These are phyloP conservation scores for Citropsis articulata DNA, from an alignment of 345 rosid genomes.

Conservation along the genomic window DNA sequence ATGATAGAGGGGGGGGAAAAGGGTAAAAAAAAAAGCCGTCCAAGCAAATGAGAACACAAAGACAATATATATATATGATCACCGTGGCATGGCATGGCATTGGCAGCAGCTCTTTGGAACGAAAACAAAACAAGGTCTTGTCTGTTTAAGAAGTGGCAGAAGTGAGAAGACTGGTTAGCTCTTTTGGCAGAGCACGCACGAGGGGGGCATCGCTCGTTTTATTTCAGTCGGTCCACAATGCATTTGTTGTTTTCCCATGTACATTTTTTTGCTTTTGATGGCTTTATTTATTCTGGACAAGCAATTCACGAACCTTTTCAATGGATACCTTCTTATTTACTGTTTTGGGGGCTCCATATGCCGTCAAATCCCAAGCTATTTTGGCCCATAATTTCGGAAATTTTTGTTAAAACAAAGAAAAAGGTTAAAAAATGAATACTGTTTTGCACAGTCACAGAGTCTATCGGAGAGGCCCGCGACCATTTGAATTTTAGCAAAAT, in stretches of 20 bases:
- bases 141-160: conserved; percentile 14
- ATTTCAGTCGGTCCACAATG: background rate
- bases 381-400: background rate
- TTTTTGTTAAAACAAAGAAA: background rate
- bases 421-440: too few species aligned
- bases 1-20: background rate
- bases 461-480: background rate
- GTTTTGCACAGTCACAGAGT: background rate
- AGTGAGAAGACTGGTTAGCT: background rate
- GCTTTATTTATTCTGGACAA: background rate
- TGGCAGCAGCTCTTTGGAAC: conserved; percentile 1
- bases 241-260: conserved; percentile 1
- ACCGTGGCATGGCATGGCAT: background rate
- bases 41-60: background rate
- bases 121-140: conserved; percentile 17
- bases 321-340: background rate
- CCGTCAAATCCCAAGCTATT: background rate
- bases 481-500: background rate
- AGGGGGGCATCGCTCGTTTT: conserved; percentile 2
- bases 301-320: conserved; percentile 3
- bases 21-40: background rate
- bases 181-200: conserved; percentile 17
- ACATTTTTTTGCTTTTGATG: too few species aligned
- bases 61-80: background rate
- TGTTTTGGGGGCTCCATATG: conserved; percentile 8